phyloP scores from a whole-genome alignment of 2,329 filamentous ascomycete species.

The Laburnicola sp. region DNA sequence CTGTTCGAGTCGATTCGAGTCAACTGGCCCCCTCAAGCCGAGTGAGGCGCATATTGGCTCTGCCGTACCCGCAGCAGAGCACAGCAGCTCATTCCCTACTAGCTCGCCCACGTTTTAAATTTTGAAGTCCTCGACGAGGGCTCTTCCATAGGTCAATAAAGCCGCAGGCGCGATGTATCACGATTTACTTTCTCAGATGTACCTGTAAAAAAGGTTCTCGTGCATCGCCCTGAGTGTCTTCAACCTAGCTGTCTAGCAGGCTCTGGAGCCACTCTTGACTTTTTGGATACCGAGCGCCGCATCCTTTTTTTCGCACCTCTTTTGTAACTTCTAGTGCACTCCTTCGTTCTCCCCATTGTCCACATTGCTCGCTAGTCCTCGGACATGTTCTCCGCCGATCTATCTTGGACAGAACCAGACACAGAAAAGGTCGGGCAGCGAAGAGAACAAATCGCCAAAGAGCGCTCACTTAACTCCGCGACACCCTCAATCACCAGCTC shows the following conservation, averaged over 20 bases:
- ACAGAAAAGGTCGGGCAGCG: constrained; percentile 46
- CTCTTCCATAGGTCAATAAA: constrained; percentile 32
- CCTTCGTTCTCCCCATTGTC: constrained; percentile 14
- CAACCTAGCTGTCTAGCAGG: constrained; percentile 23
- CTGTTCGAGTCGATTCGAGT: constrained; percentile 22
- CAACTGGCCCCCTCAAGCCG: constrained; percentile 13
- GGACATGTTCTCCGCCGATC: constrained; percentile 46
- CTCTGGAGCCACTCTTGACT: constrained; percentile 22
- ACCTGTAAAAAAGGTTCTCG: constrained; percentile 28
- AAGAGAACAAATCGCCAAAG: constrained; percentile 38
- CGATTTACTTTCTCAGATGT: constrained; percentile 20
- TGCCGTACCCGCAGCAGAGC: constrained; percentile 16
- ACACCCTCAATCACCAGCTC: constrained; percentile 29
- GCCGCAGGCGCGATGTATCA: constrained; percentile 34
- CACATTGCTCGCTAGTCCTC: constrained; percentile 10
- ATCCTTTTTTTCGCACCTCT: constrained; percentile 18
- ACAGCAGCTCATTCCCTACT: constrained; percentile 20
- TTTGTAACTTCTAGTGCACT: constrained; percentile 22
- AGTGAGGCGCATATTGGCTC: constrained; percentile 15
- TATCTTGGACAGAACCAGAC: constrained; percentile 40
- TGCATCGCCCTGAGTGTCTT: constrained; percentile 24
- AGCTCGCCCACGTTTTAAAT: constrained; percentile 12
- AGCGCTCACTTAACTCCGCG: constrained; percentile 26
- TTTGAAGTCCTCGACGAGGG: constrained; percentile 13
- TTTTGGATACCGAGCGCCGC: constrained; percentile 18